Percentiles rank a stretch among this genome's conserved stretches.
Evolutionary conservation across 306 rosid species (phyloP).

Genomic region (Begonia loranthoides): DNA sequence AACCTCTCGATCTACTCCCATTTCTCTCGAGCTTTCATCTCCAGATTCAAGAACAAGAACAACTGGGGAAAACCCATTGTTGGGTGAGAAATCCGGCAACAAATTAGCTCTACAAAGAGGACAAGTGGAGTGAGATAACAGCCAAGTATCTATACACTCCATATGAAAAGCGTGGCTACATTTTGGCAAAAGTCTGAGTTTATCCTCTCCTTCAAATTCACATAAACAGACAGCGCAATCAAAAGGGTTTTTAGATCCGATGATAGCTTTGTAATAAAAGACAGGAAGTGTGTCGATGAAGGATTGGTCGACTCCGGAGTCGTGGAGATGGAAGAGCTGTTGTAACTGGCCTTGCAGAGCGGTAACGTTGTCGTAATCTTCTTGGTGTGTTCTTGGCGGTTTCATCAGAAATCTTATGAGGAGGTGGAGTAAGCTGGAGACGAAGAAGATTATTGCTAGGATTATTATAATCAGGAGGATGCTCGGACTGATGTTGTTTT

Average conservation of each 20-base stretch:
- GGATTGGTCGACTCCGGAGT: slow-evolving; percentile 92
- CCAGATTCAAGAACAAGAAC: slow-evolving; percentile 89
- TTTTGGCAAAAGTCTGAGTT: slow-evolving; percentile 77
- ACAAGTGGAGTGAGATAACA: slow-evolving; percentile 88
- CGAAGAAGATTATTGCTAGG: slow-evolving; percentile 71
- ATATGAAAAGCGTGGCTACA: slow-evolving; percentile 94
- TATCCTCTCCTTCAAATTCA: slow-evolving; percentile 76
- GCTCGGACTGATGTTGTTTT: slow-evolving; percentile 60
- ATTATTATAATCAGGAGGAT: slow-evolving; percentile 60
- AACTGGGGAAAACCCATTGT: slow-evolving; percentile 33
- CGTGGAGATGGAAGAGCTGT: slow-evolving; percentile 91
- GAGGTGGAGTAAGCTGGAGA: slow-evolving; percentile 87
- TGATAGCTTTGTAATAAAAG: slow-evolving; percentile 66
- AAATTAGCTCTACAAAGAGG: slow-evolving; percentile 77
- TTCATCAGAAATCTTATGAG: slow-evolving; percentile 66
- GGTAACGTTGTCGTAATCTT: slow-evolving; percentile 50
- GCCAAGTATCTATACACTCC: slow-evolving; percentile 94
- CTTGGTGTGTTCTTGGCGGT: slow-evolving; percentile 43
- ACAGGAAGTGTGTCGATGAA: slow-evolving; percentile 81
- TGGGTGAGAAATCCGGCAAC: slow-evolving; percentile 45
- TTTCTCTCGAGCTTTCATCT: slow-evolving; percentile 68
- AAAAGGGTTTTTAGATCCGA: slow-evolving; percentile 73
- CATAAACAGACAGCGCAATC: slow-evolving; percentile 94
- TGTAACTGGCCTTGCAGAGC: slow-evolving; percentile 91
- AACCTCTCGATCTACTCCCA: slow-evolving; percentile 33